Conservation (phyloP, 2,329 filamentous ascomycete species). For the Dichotomopilus funicola region DNA sequence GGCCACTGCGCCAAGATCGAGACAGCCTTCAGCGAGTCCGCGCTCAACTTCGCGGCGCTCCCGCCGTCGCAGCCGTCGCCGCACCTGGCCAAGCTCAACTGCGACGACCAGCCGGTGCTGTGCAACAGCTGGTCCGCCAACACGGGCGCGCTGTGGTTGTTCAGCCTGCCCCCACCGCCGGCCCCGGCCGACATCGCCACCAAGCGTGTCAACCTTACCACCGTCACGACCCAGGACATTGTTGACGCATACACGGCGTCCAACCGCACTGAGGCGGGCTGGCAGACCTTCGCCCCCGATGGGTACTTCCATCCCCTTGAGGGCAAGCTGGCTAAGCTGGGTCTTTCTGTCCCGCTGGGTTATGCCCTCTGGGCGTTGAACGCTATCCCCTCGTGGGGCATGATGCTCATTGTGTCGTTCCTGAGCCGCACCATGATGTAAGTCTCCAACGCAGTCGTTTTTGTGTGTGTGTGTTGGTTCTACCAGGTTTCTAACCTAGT, state of each 20-base stretch:
- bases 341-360: slow-evolving; percentile 56
- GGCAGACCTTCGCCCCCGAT: slow-evolving; percentile 39
- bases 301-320: slow-evolving; percentile 73
- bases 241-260: slow-evolving; percentile 45
- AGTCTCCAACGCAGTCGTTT: slow-evolving; percentile 35
- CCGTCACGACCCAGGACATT: slow-evolving; percentile 58
- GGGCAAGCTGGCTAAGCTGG: slow-evolving; percentile 56
- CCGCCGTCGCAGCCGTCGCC: slow-evolving; percentile 45
- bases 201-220: slow-evolving; percentile 63
- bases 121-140: slow-evolving; percentile 67
- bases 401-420: slow-evolving; percentile 72
- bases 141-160: slow-evolving; percentile 59
- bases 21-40: slow-evolving; percentile 59
- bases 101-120: slow-evolving; percentile 65
- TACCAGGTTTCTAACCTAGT: slow-evolving; percentile 18
- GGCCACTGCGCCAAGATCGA: slow-evolving; percentile 61
- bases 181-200: slow-evolving; percentile 58
- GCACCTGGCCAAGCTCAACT: slow-evolving; percentile 64
- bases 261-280: slow-evolving; percentile 41
- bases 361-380: slow-evolving; percentile 62
- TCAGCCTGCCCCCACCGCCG: slow-evolving; percentile 60
- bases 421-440: slow-evolving; percentile 70
- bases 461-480: neutral
- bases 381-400: slow-evolving; percentile 65
- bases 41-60: slow-evolving; percentile 53